phyloP scores from a whole-genome alignment of 805 yeast genomes.

The Kodamaea nitidulidarum region DNA sequence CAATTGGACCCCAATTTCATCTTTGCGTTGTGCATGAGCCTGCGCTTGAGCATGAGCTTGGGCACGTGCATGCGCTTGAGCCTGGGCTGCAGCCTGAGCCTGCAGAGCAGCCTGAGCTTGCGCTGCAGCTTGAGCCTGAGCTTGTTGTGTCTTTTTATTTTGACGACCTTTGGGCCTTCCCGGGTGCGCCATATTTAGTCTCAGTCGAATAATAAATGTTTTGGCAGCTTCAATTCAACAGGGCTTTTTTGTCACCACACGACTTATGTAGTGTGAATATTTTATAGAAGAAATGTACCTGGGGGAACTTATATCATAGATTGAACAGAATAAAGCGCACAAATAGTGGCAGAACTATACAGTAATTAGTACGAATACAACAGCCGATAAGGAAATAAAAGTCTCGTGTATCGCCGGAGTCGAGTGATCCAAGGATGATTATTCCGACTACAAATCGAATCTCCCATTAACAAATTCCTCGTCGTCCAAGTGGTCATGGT shows the following conservation, averaged over 20 bases:
- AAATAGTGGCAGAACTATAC: constrained; percentile 1
- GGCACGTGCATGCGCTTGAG: constrained; percentile 13
- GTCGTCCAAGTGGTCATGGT: constrained; percentile 64
- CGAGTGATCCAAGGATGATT: too few species aligned
- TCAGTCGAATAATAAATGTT: background rate
- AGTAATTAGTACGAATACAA: background rate
- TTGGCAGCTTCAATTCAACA: background rate
- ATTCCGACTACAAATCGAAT: constrained; percentile 69
- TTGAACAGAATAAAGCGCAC: constrained; percentile 1
- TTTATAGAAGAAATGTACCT: too few species aligned
- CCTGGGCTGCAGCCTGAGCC: constrained; percentile 11
- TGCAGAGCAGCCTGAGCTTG: constrained; percentile 13
- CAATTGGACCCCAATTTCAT: constrained; percentile 18
- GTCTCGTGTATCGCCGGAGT: too few species aligned
- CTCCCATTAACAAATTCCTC: constrained; percentile 83
- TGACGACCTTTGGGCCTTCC: constrained; percentile 17
- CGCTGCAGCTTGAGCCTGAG: constrained; percentile 12
- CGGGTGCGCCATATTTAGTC: constrained; percentile 14
- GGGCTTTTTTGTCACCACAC: background rate
- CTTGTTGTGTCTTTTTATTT: constrained; percentile 14
- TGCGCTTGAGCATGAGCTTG: constrained; percentile 15
- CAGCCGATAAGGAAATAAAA: too few species aligned
- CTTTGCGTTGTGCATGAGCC: constrained; percentile 14
- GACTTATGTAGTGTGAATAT: too few species aligned
- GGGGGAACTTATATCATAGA: background rate